Conservation (phyloP, 805 yeast genomes). For the Saturnispora mendoncae region DNA sequence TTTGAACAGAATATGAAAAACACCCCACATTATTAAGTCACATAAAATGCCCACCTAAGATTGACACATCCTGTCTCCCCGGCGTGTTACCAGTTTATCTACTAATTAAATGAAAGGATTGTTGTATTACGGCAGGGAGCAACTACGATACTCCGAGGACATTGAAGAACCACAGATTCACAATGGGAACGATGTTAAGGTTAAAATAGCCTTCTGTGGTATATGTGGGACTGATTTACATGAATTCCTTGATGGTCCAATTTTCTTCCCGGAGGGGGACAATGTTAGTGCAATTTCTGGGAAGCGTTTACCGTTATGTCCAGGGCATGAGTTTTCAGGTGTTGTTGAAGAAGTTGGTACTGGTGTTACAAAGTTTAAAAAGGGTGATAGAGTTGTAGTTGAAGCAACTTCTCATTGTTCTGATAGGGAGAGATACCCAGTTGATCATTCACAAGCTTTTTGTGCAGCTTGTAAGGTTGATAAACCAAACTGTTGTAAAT, state of each 20-base stretch:
- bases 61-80: too few species aligned
- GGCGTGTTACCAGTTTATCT: too few species aligned
- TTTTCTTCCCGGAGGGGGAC: slow-evolving; percentile 35
- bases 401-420: slow-evolving; percentile 52
- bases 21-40: neutral
- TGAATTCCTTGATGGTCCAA: slow-evolving; percentile 50
- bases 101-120: slow-evolving; percentile 47
- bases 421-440: slow-evolving; percentile 26
- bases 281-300: slow-evolving; percentile 32
- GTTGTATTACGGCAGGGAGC: slow-evolving; percentile 38
- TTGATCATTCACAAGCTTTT: slow-evolving; percentile 22
- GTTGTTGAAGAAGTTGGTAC: slow-evolving; percentile 34
- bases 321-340: slow-evolving; percentile 32
- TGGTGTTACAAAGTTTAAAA: slow-evolving; percentile 33
- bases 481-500: slow-evolving; percentile 37
- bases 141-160: slow-evolving; percentile 34
- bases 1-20: too few species aligned
- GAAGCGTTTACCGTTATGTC: slow-evolving; percentile 26
- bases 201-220: slow-evolving; percentile 41
- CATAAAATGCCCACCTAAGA: too few species aligned
- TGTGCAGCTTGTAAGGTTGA: slow-evolving; percentile 39
- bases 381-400: slow-evolving; percentile 53
- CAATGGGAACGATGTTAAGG: slow-evolving; percentile 24
- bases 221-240: slow-evolving; percentile 59
- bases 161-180: slow-evolving; percentile 21